phyloP scores from a whole-genome alignment of 2,329 filamentous ascomycete genomes.

The Hypomyces rosellus region DNA sequence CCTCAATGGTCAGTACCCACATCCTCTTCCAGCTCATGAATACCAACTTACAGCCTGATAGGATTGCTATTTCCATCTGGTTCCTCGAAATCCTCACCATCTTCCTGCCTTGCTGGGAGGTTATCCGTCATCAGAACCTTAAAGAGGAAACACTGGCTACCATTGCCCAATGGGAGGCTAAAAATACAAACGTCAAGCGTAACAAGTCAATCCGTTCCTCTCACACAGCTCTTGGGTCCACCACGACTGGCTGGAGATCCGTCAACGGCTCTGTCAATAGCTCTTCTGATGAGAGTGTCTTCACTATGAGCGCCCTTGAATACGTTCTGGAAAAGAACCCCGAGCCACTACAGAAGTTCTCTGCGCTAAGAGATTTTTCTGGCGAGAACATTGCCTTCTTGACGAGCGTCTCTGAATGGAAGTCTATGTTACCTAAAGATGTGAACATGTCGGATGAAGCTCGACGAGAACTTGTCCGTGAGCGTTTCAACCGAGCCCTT shows the following conservation, averaged over 20 bases:
- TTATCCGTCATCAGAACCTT: slow-evolving; percentile 36
- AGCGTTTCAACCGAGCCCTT: slow-evolving; percentile 52
- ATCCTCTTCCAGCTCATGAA: slow-evolving; percentile 27
- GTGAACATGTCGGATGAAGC: slow-evolving; percentile 11
- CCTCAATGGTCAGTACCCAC: slow-evolving; percentile 53
- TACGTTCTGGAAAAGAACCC: slow-evolving; percentile 54
- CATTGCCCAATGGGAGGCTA: slow-evolving; percentile 38
- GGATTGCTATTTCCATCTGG: slow-evolving; percentile 47
- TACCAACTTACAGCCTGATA: slow-evolving; percentile 8
- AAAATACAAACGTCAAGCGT: slow-evolving; percentile 18
- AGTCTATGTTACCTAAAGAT: slow-evolving; percentile 29
- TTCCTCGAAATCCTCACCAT: slow-evolving; percentile 56
- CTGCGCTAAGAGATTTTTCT: slow-evolving; percentile 60
- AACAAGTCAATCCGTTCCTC: slow-evolving; percentile 16
- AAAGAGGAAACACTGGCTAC: slow-evolving; percentile 37
- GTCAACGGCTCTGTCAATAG: slow-evolving; percentile 24
- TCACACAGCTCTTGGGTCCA: slow-evolving; percentile 21
- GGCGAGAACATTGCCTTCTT: slow-evolving; percentile 67
- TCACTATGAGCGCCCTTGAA: slow-evolving; percentile 57
- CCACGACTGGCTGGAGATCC: slow-evolving; percentile 26
- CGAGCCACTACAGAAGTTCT: slow-evolving; percentile 55
- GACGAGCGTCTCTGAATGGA: slow-evolving; percentile 52
- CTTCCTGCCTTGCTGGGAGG: slow-evolving; percentile 55
- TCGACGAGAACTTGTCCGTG: slow-evolving; percentile 28
- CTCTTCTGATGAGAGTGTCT: slow-evolving; percentile 34